These are phyloP conservation scores for Cyberlindnera veronae DNA, from an alignment of 805 yeast genomes.

Conservation along the genomic window DNA sequence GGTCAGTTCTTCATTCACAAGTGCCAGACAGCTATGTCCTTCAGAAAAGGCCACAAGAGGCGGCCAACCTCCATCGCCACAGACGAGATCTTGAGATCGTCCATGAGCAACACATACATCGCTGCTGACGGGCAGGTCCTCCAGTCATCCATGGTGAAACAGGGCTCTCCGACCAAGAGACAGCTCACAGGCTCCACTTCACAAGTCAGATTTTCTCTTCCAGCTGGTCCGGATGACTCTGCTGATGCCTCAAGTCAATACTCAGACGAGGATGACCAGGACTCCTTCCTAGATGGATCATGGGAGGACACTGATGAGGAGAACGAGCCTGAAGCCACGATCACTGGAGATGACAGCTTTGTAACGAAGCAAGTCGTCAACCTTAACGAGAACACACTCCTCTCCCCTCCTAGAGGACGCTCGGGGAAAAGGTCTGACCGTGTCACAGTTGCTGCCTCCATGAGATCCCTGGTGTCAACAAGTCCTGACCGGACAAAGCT, in stretches of 20 bases:
- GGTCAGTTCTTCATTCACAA: not conserved
- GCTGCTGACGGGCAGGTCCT: conserved; percentile 27
- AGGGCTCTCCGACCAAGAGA: conserved; percentile 28
- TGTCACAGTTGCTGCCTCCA: conserved; percentile 20
- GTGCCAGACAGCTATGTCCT: too few species aligned
- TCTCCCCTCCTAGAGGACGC: conserved; percentile 13
- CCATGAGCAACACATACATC: conserved; percentile 21
- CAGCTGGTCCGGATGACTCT: conserved; percentile 6
- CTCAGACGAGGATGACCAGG: conserved; percentile 11
- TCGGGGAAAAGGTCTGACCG: conserved; percentile 1
- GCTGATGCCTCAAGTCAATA: conserved; percentile 1
- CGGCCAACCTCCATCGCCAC: conserved; percentile 29
- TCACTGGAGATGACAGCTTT: conserved; percentile 5
- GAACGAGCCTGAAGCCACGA: not conserved
- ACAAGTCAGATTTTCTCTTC: conserved; percentile 29
- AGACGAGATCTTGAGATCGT: conserved; percentile 12
- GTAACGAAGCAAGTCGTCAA: conserved; percentile 14
- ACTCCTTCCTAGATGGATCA: conserved; percentile 13
- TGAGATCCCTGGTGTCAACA: conserved; percentile 17
- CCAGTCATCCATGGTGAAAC: conserved; percentile 28
- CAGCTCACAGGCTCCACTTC: conserved; percentile 26
- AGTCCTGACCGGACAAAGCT: conserved; percentile 25
- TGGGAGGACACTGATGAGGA: conserved; percentile 13
- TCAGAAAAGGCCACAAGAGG: conserved; percentile 20
- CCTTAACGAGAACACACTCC: conserved; percentile 8